Base-by-base conservation (phyloP, 1,284 basidiomycete species). In the Tylopilus sp. region DNA sequence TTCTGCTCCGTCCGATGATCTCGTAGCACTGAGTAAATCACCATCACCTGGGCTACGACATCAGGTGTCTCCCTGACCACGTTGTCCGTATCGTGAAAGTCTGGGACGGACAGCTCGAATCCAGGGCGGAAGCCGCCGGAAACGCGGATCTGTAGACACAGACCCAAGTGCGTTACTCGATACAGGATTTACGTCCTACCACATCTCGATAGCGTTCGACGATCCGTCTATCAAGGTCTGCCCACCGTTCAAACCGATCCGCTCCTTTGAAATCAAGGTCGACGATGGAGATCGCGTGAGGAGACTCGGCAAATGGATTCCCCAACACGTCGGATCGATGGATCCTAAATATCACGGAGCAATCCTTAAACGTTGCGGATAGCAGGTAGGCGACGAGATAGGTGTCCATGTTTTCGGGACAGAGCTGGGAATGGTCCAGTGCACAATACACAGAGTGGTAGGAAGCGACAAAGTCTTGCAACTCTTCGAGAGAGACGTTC, bases 291-390 rank as follows among this genome's bases (percentile, higher is more conserved):
- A 88, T 75, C 17, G 69, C 70, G 10, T 63, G 63, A n/a, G 65
- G 59, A 7, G 21, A 39, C 17, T 50, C 56, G 10, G 48, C 45
- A 14, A 52, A 50, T 1, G 41, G 4, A 36, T 46, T 18, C 18
- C 41, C 48, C 42, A 36, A 41, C 7, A 52, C 24, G 17, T 50
- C 49, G 4, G 62, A 45, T 12, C 54, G 50, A 55, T 67, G 67
- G 24, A 83, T 60, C 50, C 75, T 79, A 35, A 94, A 62, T 55
- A 97, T 88, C 50, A 97, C 67, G 2, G 92, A 95, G 68, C 94
- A 97, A 67, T 98, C 94, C 68, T 97, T 98, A 78, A 97, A 93
- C 11, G 88, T 89, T n/a, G 91, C 89, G 9, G 90, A 90, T 41
- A 97, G 81, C 30, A 91, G 72, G 65, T 92, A 92, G 4, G 88